These are phyloP conservation scores for Begonia peltatifolia DNA, from an alignment of 306 rosid species.

Conservation along the genomic window DNA sequence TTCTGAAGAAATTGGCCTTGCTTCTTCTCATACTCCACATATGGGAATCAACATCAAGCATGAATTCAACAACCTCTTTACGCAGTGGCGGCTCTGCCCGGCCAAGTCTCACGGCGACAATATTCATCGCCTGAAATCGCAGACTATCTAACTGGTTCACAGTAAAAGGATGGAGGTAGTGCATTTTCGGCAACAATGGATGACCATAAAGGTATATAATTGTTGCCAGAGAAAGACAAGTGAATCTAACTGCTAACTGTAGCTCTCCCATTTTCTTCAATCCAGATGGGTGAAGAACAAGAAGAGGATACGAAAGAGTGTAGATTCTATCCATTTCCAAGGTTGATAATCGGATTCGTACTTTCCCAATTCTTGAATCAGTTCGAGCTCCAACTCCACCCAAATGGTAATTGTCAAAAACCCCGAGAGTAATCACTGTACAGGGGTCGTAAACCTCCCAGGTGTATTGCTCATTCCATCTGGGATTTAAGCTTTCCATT, in stretches of 20 bases:
- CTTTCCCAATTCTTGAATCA: constrained; percentile 34
- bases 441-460: constrained; percentile 43
- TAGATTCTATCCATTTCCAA: constrained; percentile 58
- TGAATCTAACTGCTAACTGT: constrained; percentile 65
- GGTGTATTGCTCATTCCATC: constrained; percentile 35
- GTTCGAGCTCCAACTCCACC: constrained; percentile 17
- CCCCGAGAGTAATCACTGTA: constrained; percentile 32
- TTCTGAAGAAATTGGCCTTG: not conserved
- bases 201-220: constrained; percentile 55
- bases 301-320: constrained; percentile 59
- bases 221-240: constrained; percentile 58
- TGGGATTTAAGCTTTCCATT: constrained; percentile 23
- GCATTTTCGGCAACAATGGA: constrained; percentile 84
- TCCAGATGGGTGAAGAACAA: constrained; percentile 47
- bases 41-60: not conserved
- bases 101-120: constrained; percentile 45
- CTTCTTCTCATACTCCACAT: not conserved
- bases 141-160: constrained; percentile 54
- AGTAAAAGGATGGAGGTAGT: constrained; percentile 59
- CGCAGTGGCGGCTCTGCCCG: not conserved
- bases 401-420: constrained; percentile 30
- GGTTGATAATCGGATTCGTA: constrained; percentile 43
- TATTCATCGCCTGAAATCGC: constrained; percentile 68
- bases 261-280: constrained; percentile 77
- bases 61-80: not conserved